Evolutionary conservation across 139 green algal genomes (phyloP).

Genomic region (Gonium pectorale): DNA sequence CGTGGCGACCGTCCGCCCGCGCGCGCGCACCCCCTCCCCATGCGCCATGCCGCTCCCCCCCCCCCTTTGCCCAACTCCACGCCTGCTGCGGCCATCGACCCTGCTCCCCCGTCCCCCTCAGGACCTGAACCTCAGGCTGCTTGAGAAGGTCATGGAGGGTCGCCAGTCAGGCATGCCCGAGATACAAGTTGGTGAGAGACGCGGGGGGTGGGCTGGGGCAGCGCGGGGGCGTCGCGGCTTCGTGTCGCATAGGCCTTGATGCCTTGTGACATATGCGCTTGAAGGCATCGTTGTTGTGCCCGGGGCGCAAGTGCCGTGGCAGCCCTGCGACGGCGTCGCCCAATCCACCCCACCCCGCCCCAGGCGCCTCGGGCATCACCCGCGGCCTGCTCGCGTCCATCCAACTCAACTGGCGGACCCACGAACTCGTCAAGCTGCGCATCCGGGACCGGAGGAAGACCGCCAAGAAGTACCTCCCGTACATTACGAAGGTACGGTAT

Average conservation of each 20-base stretch:
- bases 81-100: too few relatives aligned
- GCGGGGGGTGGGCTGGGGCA: background rate
- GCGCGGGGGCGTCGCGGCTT: too few relatives aligned
- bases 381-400: background rate
- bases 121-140: conserved; percentile 15
- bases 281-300: too few relatives aligned
- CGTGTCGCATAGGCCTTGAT: background rate
- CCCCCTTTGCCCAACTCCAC: too few relatives aligned
- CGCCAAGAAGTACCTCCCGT: conserved; percentile 31
- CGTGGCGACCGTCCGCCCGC: too few relatives aligned
- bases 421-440: conserved; percentile 27
- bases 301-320: too few relatives aligned
- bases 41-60: too few relatives aligned
- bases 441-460: background rate
- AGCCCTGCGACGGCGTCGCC: background rate
- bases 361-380: conserved; percentile 19
- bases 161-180: background rate
- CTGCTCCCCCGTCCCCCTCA: background rate
- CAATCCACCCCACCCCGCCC: background rate
- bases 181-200: background rate
- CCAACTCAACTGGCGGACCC: background rate
- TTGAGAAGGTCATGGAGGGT: background rate
- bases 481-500: background rate
- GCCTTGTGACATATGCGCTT: too few relatives aligned
- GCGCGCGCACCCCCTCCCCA: too few relatives aligned